Evolutionary conservation across 169 alveolate species (phyloP).

Genomic region (Fabrea salina): DNA sequence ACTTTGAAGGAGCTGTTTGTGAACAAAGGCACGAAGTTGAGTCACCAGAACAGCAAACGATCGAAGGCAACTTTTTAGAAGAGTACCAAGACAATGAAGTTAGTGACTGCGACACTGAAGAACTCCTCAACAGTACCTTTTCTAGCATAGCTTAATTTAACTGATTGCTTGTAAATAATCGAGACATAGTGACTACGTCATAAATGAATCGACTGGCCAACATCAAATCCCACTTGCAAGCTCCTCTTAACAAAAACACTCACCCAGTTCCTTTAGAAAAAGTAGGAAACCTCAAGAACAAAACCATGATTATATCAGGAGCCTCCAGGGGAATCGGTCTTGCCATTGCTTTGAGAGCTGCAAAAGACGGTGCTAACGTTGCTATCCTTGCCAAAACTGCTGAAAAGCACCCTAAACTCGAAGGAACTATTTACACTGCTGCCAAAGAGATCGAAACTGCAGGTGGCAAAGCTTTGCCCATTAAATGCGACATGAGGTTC

Average conservation of each 20-base stretch:
- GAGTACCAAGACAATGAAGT: not conserved
- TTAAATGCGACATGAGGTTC: conserved; percentile 69
- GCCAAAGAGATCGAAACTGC: conserved; percentile 64
- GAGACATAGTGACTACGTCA: too few species aligned
- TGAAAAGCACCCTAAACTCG: conserved; percentile 64
- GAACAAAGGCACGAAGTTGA: too few species aligned
- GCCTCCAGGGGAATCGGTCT: conserved; percentile 77
- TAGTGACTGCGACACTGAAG: conserved; percentile 2
- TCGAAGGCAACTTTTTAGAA: not conserved
- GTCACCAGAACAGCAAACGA: not conserved
- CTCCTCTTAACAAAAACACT: too few species aligned
- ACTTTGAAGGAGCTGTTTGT: too few species aligned
- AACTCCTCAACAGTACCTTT: not conserved
- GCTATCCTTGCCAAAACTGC: conserved; percentile 74
- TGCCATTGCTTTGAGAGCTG: conserved; percentile 68
- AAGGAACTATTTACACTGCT: conserved; percentile 77
- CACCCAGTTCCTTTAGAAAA: conserved; percentile 30
- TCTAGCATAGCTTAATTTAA: too few species aligned
- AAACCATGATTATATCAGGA: conserved; percentile 67
- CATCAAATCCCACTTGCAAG: too few species aligned
- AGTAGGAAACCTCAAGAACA: conserved; percentile 61
- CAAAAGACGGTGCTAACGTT: conserved; percentile 77
- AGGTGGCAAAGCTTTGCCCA: conserved; percentile 70
- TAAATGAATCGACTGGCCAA: too few species aligned
- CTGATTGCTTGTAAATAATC: too few species aligned